Evolutionary conservation across 805 yeast genomes (phyloP).

Genomic region (Yarrowia sp.): DNA sequence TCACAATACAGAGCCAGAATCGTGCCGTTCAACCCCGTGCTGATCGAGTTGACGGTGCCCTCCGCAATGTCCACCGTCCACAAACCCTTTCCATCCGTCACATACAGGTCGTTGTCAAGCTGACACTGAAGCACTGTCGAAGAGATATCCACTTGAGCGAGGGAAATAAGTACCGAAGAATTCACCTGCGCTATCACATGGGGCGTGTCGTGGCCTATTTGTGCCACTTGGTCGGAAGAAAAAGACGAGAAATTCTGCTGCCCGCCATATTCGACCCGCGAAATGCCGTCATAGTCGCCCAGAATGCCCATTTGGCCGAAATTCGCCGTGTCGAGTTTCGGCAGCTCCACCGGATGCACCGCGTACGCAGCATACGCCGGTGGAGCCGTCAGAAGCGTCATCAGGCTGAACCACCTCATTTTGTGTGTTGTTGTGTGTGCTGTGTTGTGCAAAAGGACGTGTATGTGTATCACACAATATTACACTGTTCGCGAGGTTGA

Average conservation of each 20-base stretch:
- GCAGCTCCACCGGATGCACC: constrained; percentile 32
- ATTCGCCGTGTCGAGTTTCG: constrained; percentile 31
- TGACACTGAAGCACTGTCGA: constrained; percentile 33
- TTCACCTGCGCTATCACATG: constrained; percentile 33
- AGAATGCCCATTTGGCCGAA: constrained; percentile 39
- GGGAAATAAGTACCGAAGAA: constrained; percentile 33
- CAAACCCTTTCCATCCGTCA: constrained; percentile 30
- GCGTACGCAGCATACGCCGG: not conserved
- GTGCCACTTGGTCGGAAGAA: constrained; percentile 22
- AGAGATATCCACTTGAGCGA: constrained; percentile 32
- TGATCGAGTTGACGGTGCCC: constrained; percentile 33
- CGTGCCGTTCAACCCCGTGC: constrained; percentile 39
- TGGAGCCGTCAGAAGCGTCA: not conserved
- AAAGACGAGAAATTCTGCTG: constrained; percentile 38
- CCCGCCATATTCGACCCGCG: constrained; percentile 41
- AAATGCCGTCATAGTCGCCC: constrained; percentile 44
- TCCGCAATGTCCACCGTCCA: constrained; percentile 35
- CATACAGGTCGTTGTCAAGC: constrained; percentile 35
- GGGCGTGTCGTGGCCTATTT: constrained; percentile 28
- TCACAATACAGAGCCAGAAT: constrained; percentile 52
- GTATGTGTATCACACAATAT: not conserved
- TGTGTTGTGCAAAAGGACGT: not conserved
- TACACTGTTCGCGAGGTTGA: not conserved
- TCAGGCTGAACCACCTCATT: constrained; percentile 14
- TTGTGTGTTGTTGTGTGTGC: not conserved